Evolutionary conservation across 129 eudicot genomes (phyloP), one percentile per base, ranked within the genome.

Genomic region (sunflower (Helianthus annuus)): DNA sequence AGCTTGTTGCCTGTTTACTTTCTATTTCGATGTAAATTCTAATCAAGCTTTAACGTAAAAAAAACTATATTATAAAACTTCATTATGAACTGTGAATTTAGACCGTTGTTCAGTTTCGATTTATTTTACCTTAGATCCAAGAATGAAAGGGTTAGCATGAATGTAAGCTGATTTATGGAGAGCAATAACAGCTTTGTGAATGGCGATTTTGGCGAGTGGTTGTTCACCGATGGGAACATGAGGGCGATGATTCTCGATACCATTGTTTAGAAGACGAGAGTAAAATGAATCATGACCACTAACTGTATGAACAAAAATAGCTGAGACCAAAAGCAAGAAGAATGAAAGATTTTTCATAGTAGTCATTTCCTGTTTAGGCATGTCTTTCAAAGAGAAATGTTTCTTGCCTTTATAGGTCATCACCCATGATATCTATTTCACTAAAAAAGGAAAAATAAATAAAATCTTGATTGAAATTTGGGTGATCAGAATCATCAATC

Each of bases 171-270:
- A 67, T 24, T 80, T 74, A 71, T 76, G 82, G 14, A 76, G 73
- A 44, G 80, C 84, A 64, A 72, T 17, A 34, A 70, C 52, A 27
- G 78, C 76, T 60, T 80, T 62, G 69, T 80, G 84, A 53, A 83
- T 79, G 48, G 82, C 77, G 44, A 83, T 83, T 59, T 80, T 76
- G 17, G 84, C 67, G 17, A 83, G 77, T 11, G 88, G 84, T 48
- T 83, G 84, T 67, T 64, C 81, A 60, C 72, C 81, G 2, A 69
- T 51, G 16, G 63, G 68, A 71, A 61, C 68, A 68, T 17, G 64
- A 55, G 4, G 78, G 39, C 12, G 59, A 57, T 39, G 59, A 57
- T 39, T 65, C 5, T 74, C 64, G 32, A 64, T 2, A 57, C 71
- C 78, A n/a, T 17, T 45, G 51, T 51, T 73, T 73, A 48, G 3